Conservation (phyloP, 495 filamentous ascomycete genomes). For the Aspergillus leporis region DNA sequence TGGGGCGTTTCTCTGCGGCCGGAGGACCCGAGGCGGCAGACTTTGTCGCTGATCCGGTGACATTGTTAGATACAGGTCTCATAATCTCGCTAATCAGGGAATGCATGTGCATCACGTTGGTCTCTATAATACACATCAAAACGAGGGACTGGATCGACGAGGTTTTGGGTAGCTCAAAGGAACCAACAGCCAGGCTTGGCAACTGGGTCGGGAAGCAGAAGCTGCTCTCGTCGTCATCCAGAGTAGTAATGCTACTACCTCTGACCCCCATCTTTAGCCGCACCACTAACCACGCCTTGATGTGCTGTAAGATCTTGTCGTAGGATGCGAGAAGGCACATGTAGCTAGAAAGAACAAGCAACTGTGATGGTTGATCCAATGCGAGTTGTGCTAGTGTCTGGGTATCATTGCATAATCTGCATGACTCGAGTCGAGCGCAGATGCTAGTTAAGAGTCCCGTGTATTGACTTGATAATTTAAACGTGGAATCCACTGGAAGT, state of each 20-base stretch:
- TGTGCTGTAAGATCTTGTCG: constrained; percentile 1
- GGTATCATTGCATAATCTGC: background rate
- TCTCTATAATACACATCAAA: background rate
- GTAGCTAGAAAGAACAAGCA: constrained; percentile 1
- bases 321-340: background rate
- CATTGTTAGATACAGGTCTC: no score
- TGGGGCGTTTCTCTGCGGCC: no score
- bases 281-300: background rate
- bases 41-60: no score
- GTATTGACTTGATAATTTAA: no score
- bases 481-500: no score
- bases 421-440: background rate
- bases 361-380: constrained; percentile 3
- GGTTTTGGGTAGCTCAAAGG: background rate
- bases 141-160: background rate
- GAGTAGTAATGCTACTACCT: no score
- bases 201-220: background rate
- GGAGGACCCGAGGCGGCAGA: no score
- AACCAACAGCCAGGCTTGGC: background rate
- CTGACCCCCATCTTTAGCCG: background rate
- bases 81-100: background rate
- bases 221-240: no score
- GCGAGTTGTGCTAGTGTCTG: background rate
- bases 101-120: background rate
- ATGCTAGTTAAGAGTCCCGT: background rate